Conservation (phyloP, 2,329 filamentous ascomycete genomes). For the Aspergillus clavatus region DNA sequence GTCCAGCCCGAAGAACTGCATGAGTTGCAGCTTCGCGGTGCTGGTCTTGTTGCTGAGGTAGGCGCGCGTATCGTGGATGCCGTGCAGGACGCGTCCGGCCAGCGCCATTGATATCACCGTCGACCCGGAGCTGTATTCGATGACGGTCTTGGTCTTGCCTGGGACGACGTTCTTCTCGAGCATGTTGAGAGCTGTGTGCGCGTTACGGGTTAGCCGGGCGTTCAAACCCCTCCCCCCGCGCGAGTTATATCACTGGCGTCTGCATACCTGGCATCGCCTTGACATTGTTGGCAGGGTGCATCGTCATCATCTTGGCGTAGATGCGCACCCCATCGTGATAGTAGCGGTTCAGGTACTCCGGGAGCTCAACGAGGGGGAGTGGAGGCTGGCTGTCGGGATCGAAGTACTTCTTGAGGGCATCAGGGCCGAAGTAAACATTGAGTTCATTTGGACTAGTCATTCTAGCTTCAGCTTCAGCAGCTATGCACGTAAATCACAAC, state of each 20-base stretch:
- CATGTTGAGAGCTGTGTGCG: constrained; percentile 46
- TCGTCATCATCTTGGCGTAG: constrained; percentile 63
- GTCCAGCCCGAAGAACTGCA: constrained; percentile 57
- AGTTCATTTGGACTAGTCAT: constrained; percentile 35
- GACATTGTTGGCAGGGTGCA: constrained; percentile 61
- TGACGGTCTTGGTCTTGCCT: constrained; percentile 47
- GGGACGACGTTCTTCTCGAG: constrained; percentile 42
- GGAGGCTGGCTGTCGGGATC: constrained; percentile 55
- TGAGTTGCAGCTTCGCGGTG: constrained; percentile 48
- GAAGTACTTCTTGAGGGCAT: constrained; percentile 56
- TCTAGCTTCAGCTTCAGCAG: not conserved
- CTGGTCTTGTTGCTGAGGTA: constrained; percentile 58
- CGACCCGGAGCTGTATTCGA: constrained; percentile 60
- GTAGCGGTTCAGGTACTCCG: constrained; percentile 54
- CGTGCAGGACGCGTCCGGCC: constrained; percentile 49
- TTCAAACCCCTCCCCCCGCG: too few relatives aligned
- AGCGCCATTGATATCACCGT: constrained; percentile 59
- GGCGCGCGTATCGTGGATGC: constrained; percentile 49
- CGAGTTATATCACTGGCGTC: too few relatives aligned
- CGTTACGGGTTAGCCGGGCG: constrained; percentile 1
- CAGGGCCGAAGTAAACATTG: constrained; percentile 56
- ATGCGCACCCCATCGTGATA: constrained; percentile 56
- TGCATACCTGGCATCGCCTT: constrained; percentile 52
- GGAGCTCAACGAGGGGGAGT: constrained; percentile 59
- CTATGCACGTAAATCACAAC: not conserved